Base-by-base conservation (phyloP, 164 flowering plant genomes). In the Sedum album region DNA sequence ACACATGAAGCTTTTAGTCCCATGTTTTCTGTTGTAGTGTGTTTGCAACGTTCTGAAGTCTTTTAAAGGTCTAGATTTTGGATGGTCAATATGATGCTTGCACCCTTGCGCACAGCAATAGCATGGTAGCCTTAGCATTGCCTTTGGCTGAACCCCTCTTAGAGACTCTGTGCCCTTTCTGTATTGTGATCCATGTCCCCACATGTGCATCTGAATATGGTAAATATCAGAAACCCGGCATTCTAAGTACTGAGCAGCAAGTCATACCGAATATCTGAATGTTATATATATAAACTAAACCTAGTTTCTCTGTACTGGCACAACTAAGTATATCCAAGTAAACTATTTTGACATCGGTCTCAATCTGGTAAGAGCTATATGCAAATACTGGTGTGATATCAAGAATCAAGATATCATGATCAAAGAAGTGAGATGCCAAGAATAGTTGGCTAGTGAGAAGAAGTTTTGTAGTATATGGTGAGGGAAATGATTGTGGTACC, bases 151-250 rank as follows among this genome's bases (percentile, higher is more conserved):
- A 48, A 83, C 79, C 31, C 86, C 88, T 57, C 86, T 70, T 21
- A 85, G 73, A 5, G 86, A 83, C 31, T 85, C 86, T 39, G 86
- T 85, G 15, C 88, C 88, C 77, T 80, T 85, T 68, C 88, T 77
- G 76, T 85, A 85, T 51, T 85, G 88, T 11, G 88, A 85, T 72
- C 88, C 88, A 75, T 85, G 88, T 49, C 88, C 88, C 88, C 86
- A 85, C 88, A 85, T 85, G 68, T 85, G 88, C 88, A 85, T 85
- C 88, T 85, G 38, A 55, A 2, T n/a, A 64, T 23, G 9, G 13
- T 18, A 2, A 53, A n/a, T 11, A 28, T 57, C 15, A 28, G 33
- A 57, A 57, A n/a, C n/a, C n/a, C n/a, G n/a, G 38, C 38, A 35
- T 35, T 3, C 7, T 3, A 7, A 35, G 7, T 35, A 35, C 38